Evolutionary conservation across 176 grass and related monocot genomes (phyloP).

Genomic region (Triticum urartu): DNA sequence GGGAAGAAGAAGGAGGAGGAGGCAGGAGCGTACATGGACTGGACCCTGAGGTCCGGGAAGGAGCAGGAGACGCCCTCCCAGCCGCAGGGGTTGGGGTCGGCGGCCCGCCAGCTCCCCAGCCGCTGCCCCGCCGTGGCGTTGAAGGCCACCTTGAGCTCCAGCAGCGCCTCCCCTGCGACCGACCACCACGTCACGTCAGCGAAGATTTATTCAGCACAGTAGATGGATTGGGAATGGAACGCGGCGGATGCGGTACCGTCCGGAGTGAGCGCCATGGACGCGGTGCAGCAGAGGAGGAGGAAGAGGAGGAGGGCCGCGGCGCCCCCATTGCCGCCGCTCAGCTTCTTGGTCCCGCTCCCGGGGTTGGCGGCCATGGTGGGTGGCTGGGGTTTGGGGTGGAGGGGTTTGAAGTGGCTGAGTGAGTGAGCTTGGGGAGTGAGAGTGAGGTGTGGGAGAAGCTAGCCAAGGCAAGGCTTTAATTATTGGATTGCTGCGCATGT

Average conservation of each 20-base stretch:
- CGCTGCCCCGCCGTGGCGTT: slow-evolving; percentile 53
- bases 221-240: not conserved
- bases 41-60: slow-evolving; percentile 95
- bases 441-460: slow-evolving; percentile 2
- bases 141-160: slow-evolving; percentile 80
- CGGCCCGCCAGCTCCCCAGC: slow-evolving; percentile 65
- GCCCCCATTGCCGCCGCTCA: not conserved
- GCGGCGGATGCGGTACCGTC: slow-evolving; percentile 47
- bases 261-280: slow-evolving; percentile 44
- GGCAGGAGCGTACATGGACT: slow-evolving; percentile 55
- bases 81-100: slow-evolving; percentile 68
- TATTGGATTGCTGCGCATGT: slow-evolving; percentile 10
- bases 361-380: not conserved
- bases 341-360: not conserved
- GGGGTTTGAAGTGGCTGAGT: not conserved
- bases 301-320: not conserved
- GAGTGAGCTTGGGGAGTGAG: not conserved
- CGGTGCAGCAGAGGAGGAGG: slow-evolving; percentile 18
- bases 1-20: not conserved
- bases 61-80: slow-evolving; percentile 94
- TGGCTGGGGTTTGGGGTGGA: not conserved
- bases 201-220: not conserved
- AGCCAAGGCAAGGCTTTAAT: not conserved
- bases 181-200: no score
- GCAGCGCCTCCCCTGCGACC: slow-evolving; percentile 64